Percentiles rank a stretch among this genome's conserved stretches.
phyloP scores from a whole-genome alignment of 2,329 filamentous ascomycete genomes.

The Helicocarpus griseus region DNA sequence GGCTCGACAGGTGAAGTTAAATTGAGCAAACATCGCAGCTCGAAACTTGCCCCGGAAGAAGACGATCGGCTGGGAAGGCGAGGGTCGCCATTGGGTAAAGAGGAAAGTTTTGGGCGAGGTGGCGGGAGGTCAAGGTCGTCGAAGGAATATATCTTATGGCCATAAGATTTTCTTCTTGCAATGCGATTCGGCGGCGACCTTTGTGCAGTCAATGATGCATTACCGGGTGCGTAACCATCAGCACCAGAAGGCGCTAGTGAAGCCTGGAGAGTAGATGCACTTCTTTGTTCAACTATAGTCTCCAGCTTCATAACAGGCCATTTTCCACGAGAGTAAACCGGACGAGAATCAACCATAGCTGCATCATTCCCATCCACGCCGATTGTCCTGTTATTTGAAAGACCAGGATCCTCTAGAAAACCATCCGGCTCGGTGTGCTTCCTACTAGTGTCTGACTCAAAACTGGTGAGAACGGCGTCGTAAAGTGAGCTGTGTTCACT shows the following conservation, averaged over 20 bases:
- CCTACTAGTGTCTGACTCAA: slow-evolving; percentile 16
- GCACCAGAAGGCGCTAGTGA: slow-evolving; percentile 10
- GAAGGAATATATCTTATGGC: slow-evolving; percentile 16
- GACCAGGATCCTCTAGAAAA: slow-evolving; percentile 24
- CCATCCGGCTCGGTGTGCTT: slow-evolving; percentile 7
- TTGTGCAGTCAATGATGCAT: not conserved
- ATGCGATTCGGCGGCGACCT: not conserved
- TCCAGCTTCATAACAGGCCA: slow-evolving; percentile 16
- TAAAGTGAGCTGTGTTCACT: slow-evolving; percentile 31
- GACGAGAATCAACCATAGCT: not conserved
- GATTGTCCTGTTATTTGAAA: not conserved
- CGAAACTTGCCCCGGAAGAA: slow-evolving; percentile 18
- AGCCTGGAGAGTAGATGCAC: slow-evolving; percentile 14
- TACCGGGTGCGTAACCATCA: slow-evolving; percentile 3
- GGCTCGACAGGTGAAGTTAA: slow-evolving; percentile 21
- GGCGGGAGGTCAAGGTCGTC: slow-evolving; percentile 17
- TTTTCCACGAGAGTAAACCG: slow-evolving; percentile 9
- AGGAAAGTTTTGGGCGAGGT: slow-evolving; percentile 9
- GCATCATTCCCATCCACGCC: not conserved
- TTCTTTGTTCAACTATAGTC: slow-evolving; percentile 21
- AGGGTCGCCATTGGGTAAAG: not conserved
- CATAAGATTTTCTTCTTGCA: slow-evolving; percentile 7
- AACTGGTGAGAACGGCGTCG: slow-evolving; percentile 25
- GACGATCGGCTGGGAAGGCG: slow-evolving; percentile 10
- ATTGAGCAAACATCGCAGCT: slow-evolving; percentile 16